Percentiles rank a stretch among this genome's conserved stretches.
These are phyloP conservation scores for Stagonosporopsis chrysanthemi DNA, from an alignment of 2,329 filamentous ascomycete genomes.

Conservation along the genomic window DNA sequence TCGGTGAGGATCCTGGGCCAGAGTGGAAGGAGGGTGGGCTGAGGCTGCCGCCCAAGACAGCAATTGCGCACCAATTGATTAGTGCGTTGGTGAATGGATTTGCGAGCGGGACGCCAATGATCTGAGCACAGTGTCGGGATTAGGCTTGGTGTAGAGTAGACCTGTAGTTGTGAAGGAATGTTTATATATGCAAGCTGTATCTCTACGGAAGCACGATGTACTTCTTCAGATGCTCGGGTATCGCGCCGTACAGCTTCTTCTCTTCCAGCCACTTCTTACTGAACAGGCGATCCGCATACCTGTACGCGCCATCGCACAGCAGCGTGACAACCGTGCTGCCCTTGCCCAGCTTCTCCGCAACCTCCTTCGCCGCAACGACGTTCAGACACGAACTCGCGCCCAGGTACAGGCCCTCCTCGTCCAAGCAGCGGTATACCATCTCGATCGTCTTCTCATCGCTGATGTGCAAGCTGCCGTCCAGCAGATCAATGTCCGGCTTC, in stretches of 20 bases:
- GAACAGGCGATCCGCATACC: conserved; percentile 94
- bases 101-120: conserved; percentile 60
- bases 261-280: conserved; percentile 87
- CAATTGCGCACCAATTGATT: conserved; percentile 91
- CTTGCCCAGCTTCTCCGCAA: conserved; percentile 86
- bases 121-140: conserved; percentile 34
- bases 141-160: conserved; percentile 9
- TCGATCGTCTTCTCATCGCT: conserved; percentile 93
- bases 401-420: conserved; percentile 94
- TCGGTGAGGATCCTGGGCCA: conserved; percentile 70
- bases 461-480: conserved; percentile 86
- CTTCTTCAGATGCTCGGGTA: conserved; percentile 86
- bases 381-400: conserved; percentile 94
- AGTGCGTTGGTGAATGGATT: conserved; percentile 80
- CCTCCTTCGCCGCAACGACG: conserved; percentile 92
- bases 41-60: conserved; percentile 82
- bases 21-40: conserved; percentile 79
- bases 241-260: conserved; percentile 81
- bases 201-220: conserved; percentile 87
- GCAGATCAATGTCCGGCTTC: conserved; percentile 78
- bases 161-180: neutral
- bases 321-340: conserved; percentile 93
- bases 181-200: neutral
- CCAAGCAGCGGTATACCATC: conserved; percentile 96
- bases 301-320: conserved; percentile 94